Percentiles rank a stretch among this genome's conserved stretches.
Conservation (phyloP, 305 asterid species). For the Fraxinus platypoda region DNA sequence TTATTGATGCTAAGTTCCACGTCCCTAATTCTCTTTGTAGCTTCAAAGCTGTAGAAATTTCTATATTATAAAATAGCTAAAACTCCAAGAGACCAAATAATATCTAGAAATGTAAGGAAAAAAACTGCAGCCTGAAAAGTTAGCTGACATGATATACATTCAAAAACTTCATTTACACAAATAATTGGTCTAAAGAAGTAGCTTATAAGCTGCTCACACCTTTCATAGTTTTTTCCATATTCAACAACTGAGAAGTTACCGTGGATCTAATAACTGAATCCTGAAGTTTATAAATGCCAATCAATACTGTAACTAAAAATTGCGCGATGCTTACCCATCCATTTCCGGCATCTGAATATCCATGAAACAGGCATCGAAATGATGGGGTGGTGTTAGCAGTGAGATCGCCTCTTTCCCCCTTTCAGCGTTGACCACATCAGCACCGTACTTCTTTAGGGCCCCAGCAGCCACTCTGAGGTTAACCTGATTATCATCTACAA, state of each 20-base stretch:
- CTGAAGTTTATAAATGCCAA: background rate
- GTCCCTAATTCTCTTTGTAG: slow-evolving; percentile 70
- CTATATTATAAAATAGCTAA: background rate
- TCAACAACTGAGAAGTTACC: background rate
- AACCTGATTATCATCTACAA: slow-evolving; percentile 85
- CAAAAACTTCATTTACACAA: background rate
- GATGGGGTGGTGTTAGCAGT: slow-evolving; percentile 74
- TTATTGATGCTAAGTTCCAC: slow-evolving; percentile 49
- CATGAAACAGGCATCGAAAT: slow-evolving; percentile 95
- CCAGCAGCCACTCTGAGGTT: slow-evolving; percentile 91
- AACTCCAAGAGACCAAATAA: background rate
- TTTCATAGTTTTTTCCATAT: background rate
- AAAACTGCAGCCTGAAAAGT: background rate
- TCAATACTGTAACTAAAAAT: background rate
- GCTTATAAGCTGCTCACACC: background rate
- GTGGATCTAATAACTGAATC: background rate
- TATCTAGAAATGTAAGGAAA: background rate
- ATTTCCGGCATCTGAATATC: slow-evolving; percentile 99
- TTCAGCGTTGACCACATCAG: slow-evolving; percentile 80
- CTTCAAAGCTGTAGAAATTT: slow-evolving; percentile 62
- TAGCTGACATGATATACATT: background rate
- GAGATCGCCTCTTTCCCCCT: slow-evolving; percentile 69
- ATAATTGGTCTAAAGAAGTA: background rate
- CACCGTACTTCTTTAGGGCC: slow-evolving; percentile 88
- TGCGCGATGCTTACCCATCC: slow-evolving; percentile 66